These are phyloP conservation scores for Sutorius eximius DNA, from an alignment of 1,284 basidiomycete species.

Conservation along the genomic window DNA sequence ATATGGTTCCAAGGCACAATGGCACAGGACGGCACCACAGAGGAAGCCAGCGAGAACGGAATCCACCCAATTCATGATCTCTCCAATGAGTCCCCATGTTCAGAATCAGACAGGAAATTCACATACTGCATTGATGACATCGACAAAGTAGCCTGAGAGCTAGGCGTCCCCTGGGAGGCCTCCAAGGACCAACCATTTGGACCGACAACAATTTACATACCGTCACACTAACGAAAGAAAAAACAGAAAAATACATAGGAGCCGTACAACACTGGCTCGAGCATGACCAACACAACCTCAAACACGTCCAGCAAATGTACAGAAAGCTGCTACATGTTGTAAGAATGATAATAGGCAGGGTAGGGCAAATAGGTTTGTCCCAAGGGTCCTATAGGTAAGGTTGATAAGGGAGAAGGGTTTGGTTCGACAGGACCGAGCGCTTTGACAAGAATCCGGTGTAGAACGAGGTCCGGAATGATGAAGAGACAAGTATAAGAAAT, in stretches of 20 bases:
- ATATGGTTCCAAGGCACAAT: no score
- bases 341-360: no score
- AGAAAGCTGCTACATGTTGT: no score
- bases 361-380: no score
- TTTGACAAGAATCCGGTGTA: no score
- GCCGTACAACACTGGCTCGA: conserved; percentile 5
- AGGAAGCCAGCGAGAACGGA: conserved; percentile 4
- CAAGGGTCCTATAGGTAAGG: no score
- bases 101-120: neutral
- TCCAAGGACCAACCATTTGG: conserved; percentile 20
- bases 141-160: conserved; percentile 10
- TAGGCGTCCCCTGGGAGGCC: conserved; percentile 35
- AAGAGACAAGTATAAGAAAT: no score
- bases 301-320: neutral
- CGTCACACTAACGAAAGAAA: neutral
- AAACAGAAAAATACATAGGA: neutral
- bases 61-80: neutral
- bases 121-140: neutral
- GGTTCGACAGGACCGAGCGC: no score
- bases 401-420: no score
- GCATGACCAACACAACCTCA: neutral
- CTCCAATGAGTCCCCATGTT: rapidly evolving
- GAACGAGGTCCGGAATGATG: no score
- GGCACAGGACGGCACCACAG: neutral
- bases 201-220: conserved; percentile 5